Base-by-base conservation (phyloP, 768 basidiomycete genomes). In the Mrakia blollopis region DNA sequence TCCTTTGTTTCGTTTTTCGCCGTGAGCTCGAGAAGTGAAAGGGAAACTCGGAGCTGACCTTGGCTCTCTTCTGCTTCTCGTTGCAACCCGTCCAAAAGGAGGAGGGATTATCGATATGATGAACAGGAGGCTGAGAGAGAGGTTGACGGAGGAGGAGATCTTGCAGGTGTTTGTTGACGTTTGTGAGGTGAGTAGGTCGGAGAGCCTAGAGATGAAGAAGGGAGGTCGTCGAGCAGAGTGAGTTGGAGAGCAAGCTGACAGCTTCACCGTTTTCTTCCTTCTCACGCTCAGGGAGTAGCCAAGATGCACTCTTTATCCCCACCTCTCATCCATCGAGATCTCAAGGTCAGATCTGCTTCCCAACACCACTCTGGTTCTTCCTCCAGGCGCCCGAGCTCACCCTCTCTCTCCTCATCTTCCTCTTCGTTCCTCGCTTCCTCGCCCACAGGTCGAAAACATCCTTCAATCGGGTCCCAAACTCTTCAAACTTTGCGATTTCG, bases 71-170 rank as follows among this genome's bases (percentile, higher is more conserved):
- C 23, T 37, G n/a, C 1, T 62, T 78, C 67, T 37, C 8, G 35
- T 76, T 69, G 81, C 79, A n/a, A n/a, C n/a, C n/a, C n/a, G n/a
- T n/a, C 67, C 52, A 18, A 18, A 9, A 93, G 94, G 94, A 68
- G 97, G 97, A 54, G 97, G 97, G 50, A 98, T 99, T 80, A 98
- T 99, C 84, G 97, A 99, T 85, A 94, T 98, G 91, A 94, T 99
- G 92, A 99, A 99, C 84, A 89, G 94, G 80, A 89, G 97, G 72
- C 87, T 99, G 65, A 89, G 95, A 73, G 94, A 98, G 84, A 89
- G 97, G 35, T 87, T 98, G 60, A 95, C 93, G 3, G 97, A 99
- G 84, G 88, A 91, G 32, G 97, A 99, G 84, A 98, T 99, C 81
- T 87, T 99, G 73, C 94, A 94, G 83, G 98, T 99, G 81, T 99